Percentiles rank a stretch among this genome's conserved stretches.
phyloP scores from a whole-genome alignment of 805 yeast genomes.

The Candida nitratophila region DNA sequence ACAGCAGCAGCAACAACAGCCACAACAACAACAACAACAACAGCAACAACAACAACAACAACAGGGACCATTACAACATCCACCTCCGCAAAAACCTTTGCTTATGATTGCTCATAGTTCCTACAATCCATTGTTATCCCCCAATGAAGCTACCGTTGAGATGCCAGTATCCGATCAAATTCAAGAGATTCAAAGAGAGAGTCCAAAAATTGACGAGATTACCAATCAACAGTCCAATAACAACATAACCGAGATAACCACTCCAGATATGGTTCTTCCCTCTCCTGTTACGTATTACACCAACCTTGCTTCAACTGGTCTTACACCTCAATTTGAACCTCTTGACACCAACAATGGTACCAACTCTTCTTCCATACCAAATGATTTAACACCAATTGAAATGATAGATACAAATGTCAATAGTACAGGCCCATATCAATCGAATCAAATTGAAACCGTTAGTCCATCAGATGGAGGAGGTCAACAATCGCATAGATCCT shows the following conservation, averaged over 20 bases:
- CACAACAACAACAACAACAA: neutral
- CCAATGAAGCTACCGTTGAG: neutral
- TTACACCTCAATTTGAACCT: neutral
- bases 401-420: too few species aligned
- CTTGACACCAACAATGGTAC: neutral
- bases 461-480: neutral
- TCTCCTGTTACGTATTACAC: neutral
- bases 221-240: neutral
- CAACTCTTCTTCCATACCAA: too few species aligned
- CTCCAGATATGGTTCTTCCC: too few species aligned
- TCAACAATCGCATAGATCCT: neutral
- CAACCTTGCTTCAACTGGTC: neutral
- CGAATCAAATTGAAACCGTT: neutral
- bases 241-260: neutral
- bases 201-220: neutral
- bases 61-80: too few species aligned
- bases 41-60: too few species aligned
- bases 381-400: too few species aligned
- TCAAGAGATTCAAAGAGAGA: neutral
- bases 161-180: neutral
- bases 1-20: neutral
- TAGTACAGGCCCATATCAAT: neutral
- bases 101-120: conserved; percentile 8
- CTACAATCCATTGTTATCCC: neutral
- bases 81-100: conserved; percentile 1